These are phyloP conservation scores for Monosporascus cannonballus DNA, from an alignment of 2,329 filamentous ascomycete genomes.

Conservation along the genomic window DNA sequence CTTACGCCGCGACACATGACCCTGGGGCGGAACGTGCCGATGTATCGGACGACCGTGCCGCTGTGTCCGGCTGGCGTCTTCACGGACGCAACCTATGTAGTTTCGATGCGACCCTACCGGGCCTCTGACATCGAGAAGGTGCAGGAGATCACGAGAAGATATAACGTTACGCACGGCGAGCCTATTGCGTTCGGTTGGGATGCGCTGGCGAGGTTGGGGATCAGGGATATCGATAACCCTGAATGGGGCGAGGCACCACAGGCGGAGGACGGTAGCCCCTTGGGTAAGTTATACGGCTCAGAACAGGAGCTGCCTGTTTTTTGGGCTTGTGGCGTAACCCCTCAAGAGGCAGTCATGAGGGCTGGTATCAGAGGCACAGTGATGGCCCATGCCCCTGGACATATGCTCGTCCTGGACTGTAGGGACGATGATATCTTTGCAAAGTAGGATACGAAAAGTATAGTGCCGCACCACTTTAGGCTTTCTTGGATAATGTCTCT, in stretches of 20 bases:
- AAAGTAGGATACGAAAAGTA: no score
- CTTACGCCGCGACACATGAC: constrained; percentile 45
- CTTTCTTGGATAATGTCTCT: no score
- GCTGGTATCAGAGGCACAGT: constrained; percentile 47
- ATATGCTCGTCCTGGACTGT: constrained; percentile 56
- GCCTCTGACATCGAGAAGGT: constrained; percentile 43
- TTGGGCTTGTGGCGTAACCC: constrained; percentile 62
- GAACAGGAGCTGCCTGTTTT: constrained; percentile 48
- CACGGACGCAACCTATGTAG: constrained; percentile 46
- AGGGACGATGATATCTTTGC: constrained; percentile 31
- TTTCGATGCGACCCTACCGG: constrained; percentile 58
- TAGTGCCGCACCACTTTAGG: no score
- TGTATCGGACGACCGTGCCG: constrained; percentile 54
- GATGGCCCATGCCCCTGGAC: constrained; percentile 56
- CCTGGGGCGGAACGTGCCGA: constrained; percentile 47
- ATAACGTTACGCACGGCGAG: constrained; percentile 55
- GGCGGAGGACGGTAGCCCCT: constrained; percentile 32
- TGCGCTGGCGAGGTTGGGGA: constrained; percentile 43
- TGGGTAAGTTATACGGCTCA: constrained; percentile 25
- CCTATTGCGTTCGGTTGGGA: constrained; percentile 62
- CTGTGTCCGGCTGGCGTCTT: constrained; percentile 55
- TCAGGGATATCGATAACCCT: constrained; percentile 43
- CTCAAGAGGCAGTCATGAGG: constrained; percentile 56
- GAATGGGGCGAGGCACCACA: constrained; percentile 51
- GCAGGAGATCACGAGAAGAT: constrained; percentile 48